Base-by-base conservation (phyloP, 2,329 filamentous ascomycete genomes). In the Sclerotinia sclerotiorum region DNA sequence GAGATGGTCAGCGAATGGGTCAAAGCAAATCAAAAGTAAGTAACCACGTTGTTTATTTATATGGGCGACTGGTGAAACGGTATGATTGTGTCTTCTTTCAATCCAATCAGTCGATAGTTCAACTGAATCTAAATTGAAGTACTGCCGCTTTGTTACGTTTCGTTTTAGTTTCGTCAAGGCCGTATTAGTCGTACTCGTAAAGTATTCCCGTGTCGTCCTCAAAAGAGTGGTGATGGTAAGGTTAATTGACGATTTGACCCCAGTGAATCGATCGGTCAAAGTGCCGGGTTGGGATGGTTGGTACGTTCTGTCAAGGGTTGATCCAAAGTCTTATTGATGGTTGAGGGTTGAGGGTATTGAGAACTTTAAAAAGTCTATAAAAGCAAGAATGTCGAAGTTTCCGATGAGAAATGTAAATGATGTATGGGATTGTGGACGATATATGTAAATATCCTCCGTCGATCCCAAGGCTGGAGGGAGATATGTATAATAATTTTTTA, bases 321-420 rank as follows among this genome's bases (percentile, higher is more conserved):
- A 42, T 32, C 8, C n/a, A 55, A 55, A 51, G n/a, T 64, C 48
- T 39, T 39, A 39, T 62, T 27, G 46, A 27, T 51, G n/a, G 21
- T 51, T 35, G 29, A 51, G 39, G 39, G 39, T 42, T 42, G 39
- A 56, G 48, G 46, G n/a, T 63, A 19, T 42, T n/a, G 35, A 64
- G 48, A 64, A 55, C 32, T 10, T 52, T 44, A n/a, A 44, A 29
- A 65, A 44, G 55, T 62, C 24, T 67, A 67, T 54, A 55, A 63
- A 27, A 54, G 65, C 48, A 48, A 63, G 65, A 67, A 67, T 63
- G 56, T 54, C 51, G 65, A 67, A 39, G 55, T 52, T 49, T 58
- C 11, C 46, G 32, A 21, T 39, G 55, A 67, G 19, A 61, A 39
- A 67, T 62, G 44, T 62, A 27, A 60, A 67, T 39, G 44, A 32